A percentile compares a stretch with the other conserved stretches of the same genome.
These are phyloP conservation scores for Cyclotella sp. DNA, from an alignment of 108 stramenopile genomes.

Conservation along the genomic window DNA sequence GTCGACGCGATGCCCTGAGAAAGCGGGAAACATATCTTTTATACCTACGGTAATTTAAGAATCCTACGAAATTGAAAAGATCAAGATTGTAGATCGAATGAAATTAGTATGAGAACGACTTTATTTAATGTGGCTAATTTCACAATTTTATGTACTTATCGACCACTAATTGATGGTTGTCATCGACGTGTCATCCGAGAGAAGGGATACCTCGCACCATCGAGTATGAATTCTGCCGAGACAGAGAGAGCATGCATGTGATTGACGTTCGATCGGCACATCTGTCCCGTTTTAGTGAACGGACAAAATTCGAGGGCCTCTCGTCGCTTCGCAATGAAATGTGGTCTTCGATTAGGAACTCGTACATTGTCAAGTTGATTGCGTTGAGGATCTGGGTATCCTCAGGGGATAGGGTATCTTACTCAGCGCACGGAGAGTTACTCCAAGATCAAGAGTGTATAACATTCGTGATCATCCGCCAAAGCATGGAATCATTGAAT, in stretches of 20 bases:
- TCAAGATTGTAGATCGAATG: not conserved
- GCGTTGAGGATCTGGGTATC: no score
- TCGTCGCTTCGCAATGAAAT: not conserved
- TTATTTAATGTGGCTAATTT: not conserved
- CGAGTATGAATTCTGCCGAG: not conserved
- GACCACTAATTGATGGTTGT: not conserved
- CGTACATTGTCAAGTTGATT: no score
- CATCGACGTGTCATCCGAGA: not conserved
- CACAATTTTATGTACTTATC: not conserved
- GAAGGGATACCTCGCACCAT: not conserved
- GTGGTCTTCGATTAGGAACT: no score
- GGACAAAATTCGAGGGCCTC: not conserved
- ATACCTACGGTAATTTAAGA: not conserved
- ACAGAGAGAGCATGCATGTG: constrained; percentile 5
- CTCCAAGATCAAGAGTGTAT: no score
- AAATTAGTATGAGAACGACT: not conserved
- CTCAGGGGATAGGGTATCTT: no score
- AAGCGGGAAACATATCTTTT: not conserved
- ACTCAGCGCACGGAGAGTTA: no score
- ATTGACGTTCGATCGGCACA: not conserved
- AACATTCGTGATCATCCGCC: no score
- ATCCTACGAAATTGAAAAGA: not conserved
- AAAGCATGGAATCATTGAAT: no score
- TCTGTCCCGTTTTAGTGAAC: no score
- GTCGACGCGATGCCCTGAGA: not conserved